phyloP scores from a whole-genome alignment of 2,329 filamentous ascomycete genomes.

The Beauveria medogensis region DNA sequence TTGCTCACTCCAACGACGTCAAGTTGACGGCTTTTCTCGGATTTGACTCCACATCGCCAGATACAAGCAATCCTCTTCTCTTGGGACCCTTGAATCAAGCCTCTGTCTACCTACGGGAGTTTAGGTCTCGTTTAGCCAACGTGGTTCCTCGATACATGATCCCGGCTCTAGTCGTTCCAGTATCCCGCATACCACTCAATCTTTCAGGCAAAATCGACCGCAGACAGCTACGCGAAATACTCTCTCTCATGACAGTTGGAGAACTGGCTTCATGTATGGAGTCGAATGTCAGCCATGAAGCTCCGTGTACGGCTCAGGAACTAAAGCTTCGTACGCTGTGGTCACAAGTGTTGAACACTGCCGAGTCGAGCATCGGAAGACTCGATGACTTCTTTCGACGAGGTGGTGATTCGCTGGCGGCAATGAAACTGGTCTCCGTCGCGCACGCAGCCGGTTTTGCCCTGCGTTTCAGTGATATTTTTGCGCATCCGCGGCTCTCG shows the following conservation, averaged over 20 bases:
- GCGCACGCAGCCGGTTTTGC: slow-evolving; percentile 21
- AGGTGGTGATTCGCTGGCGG: slow-evolving; percentile 36
- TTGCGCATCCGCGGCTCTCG: neutral
- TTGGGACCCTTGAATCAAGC: neutral
- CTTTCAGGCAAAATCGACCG: neutral
- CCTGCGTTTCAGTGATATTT: slow-evolving; percentile 25
- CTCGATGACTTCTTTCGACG: slow-evolving; percentile 29
- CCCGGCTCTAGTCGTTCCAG: neutral
- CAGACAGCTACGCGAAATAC: neutral
- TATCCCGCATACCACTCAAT: neutral
- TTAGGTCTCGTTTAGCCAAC: neutral
- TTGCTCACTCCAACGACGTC: neutral
- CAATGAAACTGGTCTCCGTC: slow-evolving; percentile 34
- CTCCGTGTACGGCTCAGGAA: neutral
- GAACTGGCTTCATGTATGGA: neutral
- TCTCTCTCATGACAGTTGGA: neutral
- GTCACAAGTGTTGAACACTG: slow-evolving; percentile 31
- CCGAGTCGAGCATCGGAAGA: slow-evolving; percentile 20
- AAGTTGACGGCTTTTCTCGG: neutral
- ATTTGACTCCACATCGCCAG: neutral
- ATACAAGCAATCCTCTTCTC: neutral
- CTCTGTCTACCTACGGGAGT: neutral
- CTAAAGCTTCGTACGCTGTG: slow-evolving; percentile 24
- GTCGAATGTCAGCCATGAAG: neutral
- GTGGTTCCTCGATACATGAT: neutral